Evolutionary conservation across 2,329 filamentous ascomycete genomes (phyloP), one percentile per base, ranked within the genome.

Genomic region (Sporothrix schenckii): DNA sequence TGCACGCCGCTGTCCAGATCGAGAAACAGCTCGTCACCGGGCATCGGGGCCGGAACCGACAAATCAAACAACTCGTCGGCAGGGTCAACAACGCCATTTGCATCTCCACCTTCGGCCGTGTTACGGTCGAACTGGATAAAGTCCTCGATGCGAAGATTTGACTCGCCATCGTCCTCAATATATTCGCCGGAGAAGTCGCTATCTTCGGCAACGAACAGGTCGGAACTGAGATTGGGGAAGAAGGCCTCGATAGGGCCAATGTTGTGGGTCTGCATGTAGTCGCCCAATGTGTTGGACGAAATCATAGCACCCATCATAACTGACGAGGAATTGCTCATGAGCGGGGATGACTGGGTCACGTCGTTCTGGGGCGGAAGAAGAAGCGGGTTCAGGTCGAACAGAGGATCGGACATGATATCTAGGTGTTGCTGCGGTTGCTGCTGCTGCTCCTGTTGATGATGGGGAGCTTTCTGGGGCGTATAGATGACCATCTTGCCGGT

Each of bases 291-390:
- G 72, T 84, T 84, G 69, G 82, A 83, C 1, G 85, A 85, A 69
- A 89, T 85, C 80, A 93, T 89, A 75, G 89, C 90, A 65, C 89
- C 90, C 81, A 94, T 88, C 91, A 94, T 93, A 74, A 94, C 85
- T 71, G 92, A 91, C 70, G 89, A 88, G 21, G 88, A 87, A 71
- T 91, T 89, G 77, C 84, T 88, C 72, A 91, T 80, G 76, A 91
- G 87, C 19, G 89, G 88, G 0, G 83, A 83, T 4, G 81, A 77
- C 69, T 83, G 79, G 10, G 56, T 24, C 11, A 52, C 14, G 19
- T 50, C 34, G 21, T 41, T 39, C 0, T 34, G 44, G 41, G 53
- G 16, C 4, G 24, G 21, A 11, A 50, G 34, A 11, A 41, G 30
- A 53, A 52, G 30, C 53, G 58, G n/a, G 61, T 39, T 54, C n/a